Evolutionary conservation across 306 rosid genomes (phyloP).

Genomic region (Prinsepia uniflora): DNA sequence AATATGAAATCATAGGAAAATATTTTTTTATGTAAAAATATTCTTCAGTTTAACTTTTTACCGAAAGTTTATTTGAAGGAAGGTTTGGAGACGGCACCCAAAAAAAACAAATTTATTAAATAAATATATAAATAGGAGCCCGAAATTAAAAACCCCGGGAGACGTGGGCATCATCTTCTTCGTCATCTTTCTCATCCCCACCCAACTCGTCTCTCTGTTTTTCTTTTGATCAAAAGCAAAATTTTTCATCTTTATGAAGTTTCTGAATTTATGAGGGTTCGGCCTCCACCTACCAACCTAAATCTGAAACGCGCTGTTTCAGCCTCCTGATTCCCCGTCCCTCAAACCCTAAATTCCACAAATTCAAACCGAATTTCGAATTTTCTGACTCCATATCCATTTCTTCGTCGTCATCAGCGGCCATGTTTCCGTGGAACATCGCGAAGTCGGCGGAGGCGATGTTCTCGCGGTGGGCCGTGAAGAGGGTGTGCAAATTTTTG

Average conservation of each 20-base stretch:
- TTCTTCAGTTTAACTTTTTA: neutral
- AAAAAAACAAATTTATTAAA: no score
- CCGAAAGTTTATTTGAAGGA: neutral
- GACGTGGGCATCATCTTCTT: neutral
- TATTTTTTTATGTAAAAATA: neutral
- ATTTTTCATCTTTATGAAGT: neutral
- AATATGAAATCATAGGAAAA: neutral
- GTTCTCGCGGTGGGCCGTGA: conserved; percentile 89
- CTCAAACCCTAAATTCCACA: conserved; percentile 17
- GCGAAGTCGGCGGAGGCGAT: conserved; percentile 92
- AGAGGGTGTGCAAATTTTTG: conserved; percentile 76
- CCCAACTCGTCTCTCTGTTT: neutral
- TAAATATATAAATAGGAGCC: neutral
- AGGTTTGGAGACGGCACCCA: neutral
- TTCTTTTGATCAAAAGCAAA: neutral
- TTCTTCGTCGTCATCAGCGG: conserved; percentile 4
- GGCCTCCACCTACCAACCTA: conserved; percentile 1
- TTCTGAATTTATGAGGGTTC: conserved; percentile 8
- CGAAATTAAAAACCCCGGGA: neutral
- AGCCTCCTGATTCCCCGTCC: neutral
- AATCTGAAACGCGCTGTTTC: conserved; percentile 12
- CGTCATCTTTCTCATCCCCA: neutral
- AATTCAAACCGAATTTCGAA: neutral
- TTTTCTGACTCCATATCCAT: neutral
- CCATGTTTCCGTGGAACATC: conserved; percentile 84